phyloP scores from a whole-genome alignment of 495 filamentous ascomycete species.

The Talaromyces adpressus region DNA sequence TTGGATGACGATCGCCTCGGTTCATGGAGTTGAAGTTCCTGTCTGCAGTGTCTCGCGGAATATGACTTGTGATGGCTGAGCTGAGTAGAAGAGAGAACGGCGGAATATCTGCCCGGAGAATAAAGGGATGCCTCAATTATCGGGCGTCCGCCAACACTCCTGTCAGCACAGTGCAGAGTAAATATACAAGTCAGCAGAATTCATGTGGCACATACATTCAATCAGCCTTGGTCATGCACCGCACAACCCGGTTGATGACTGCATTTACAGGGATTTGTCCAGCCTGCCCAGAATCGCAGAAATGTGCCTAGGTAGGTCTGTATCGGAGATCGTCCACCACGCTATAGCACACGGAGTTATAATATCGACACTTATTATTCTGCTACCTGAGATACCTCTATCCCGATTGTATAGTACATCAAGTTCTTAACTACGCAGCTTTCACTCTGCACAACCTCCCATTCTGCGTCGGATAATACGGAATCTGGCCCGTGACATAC shows the following conservation, averaged over 20 bases:
- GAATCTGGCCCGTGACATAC: conserved; percentile 24
- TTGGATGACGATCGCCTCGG: neutral
- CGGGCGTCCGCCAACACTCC: neutral
- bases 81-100: neutral
- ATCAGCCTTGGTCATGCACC: too few relatives aligned
- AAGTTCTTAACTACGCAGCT: neutral
- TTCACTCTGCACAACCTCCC: conserved; percentile 23
- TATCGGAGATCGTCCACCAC: too few relatives aligned
- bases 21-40: neutral
- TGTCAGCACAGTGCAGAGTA: neutral
- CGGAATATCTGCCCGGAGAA: neutral
- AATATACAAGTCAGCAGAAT: neutral
- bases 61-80: neutral
- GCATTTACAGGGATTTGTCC: too few relatives aligned
- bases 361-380: too few relatives aligned
- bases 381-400: too few relatives aligned
- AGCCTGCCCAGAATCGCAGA: too few relatives aligned
- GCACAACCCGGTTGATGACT: too few relatives aligned
- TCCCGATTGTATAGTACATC: neutral
- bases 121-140: neutral
- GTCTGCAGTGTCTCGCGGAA: neutral
- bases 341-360: too few relatives aligned
- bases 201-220: too few relatives aligned
- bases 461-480: conserved; percentile 22
- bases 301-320: too few relatives aligned